These are phyloP conservation scores for Hymenoscyphus albidus DNA, from an alignment of 2,329 filamentous ascomycete species.

Conservation along the genomic window DNA sequence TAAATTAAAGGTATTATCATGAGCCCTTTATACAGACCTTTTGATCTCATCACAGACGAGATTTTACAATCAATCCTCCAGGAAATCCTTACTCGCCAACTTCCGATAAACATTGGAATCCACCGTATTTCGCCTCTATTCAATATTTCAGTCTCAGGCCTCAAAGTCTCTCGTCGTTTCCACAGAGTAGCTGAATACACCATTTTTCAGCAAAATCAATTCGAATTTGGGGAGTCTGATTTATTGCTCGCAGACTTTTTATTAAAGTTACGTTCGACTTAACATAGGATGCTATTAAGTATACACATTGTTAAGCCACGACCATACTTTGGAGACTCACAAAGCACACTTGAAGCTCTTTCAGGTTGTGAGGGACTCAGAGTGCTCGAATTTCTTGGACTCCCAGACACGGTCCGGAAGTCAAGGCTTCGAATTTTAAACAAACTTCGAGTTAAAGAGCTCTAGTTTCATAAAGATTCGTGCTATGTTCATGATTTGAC, in stretches of 20 bases:
- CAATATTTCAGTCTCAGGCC: not conserved
- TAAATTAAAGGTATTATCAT: too few species aligned
- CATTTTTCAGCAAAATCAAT: not conserved
- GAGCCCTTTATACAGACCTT: not conserved
- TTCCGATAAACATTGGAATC: not conserved
- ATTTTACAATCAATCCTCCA: not conserved
- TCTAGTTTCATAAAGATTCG: not conserved
- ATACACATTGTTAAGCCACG: not conserved
- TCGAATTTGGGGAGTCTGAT: not conserved
- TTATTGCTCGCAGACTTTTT: not conserved
- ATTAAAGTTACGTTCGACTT: not conserved
- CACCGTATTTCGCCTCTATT: not conserved
- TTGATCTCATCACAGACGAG: not conserved
- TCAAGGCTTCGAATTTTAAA: not conserved
- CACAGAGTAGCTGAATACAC: not conserved
- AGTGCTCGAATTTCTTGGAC: not conserved
- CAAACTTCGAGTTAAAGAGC: not conserved
- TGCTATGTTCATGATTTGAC: not conserved
- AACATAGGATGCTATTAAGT: not conserved
- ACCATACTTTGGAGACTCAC: not conserved
- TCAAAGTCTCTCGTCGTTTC: not conserved
- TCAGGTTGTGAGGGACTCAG: not conserved
- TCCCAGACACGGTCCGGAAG: not conserved
- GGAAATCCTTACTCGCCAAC: not conserved
- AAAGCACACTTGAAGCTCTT: not conserved